Evolutionary conservation across 2,329 filamentous ascomycete species (phyloP), one percentile per base, ranked within the genome.

Genomic region (Aspergillus neoniger): DNA sequence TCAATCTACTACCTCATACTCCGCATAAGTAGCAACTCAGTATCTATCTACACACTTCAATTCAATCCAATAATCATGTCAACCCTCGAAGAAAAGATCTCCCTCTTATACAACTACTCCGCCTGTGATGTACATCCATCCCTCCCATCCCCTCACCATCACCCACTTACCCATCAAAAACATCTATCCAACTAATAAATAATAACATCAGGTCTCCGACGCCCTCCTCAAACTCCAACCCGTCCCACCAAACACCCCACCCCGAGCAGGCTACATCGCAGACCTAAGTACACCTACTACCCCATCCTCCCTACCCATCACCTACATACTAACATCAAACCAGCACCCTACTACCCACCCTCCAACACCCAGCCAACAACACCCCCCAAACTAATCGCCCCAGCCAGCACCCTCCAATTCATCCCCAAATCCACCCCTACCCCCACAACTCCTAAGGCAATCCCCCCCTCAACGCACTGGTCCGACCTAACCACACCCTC

Each of bases 191-290:
- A 30, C 9, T 28, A 52, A 47, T 51, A 23, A 51, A 50, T 12
- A 23, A 25, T 21, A 12, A 14, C 17, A 19, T 36, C 55, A 91
- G 81, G 80, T 91, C 62, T 90, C 89, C 10, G 90, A 92, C 73
- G 89, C 88, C 5, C 82, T 92, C 2, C 81, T 91, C 58, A 90
- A 88, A 69, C 81, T 92, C 51, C 83, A 88, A 61, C 76, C 76
- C 49, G 63, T 67, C 4, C 65, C 71, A 5, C 57, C 69, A 25
- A 76, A 75, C 10, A 62, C 66, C 19, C 83, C 88, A 8, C 82
- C 87, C 10, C 82, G 84, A 50, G 88, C 87, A 25, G 90, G 90
- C 57, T 88, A 87, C 70, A 76, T 92, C 39, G 79, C 86, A 39
- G 88, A 91, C 71, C 80, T 87, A 55, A 71, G 85, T 38, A 36